Conservation (phyloP, 2,329 filamentous ascomycete species). For the Aspergillus udagawae region DNA sequence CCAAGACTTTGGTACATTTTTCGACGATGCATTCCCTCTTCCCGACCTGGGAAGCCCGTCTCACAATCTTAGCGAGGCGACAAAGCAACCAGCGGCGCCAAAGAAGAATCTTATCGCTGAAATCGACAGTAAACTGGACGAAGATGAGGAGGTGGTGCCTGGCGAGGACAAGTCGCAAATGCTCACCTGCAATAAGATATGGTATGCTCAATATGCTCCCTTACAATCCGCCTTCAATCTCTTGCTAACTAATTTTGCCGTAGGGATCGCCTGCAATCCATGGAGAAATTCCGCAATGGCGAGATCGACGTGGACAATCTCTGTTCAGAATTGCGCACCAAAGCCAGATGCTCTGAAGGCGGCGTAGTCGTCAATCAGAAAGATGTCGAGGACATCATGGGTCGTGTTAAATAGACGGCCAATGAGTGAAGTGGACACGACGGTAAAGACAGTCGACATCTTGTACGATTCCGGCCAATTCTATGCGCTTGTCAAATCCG, state of each 20-base stretch:
- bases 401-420: slow-evolving; percentile 29
- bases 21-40: slow-evolving; percentile 72
- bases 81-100: slow-evolving; percentile 26
- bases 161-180: slow-evolving; percentile 59
- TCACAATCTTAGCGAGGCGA: slow-evolving; percentile 51
- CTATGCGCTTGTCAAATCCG: not conserved
- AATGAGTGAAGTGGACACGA: slow-evolving; percentile 13
- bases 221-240: not conserved
- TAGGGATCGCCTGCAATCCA: slow-evolving; percentile 87
- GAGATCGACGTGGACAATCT: slow-evolving; percentile 92
- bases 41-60: slow-evolving; percentile 76
- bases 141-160: slow-evolving; percentile 62
- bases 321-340: slow-evolving; percentile 88
- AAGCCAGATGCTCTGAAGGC: slow-evolving; percentile 86
- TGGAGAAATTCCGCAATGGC: slow-evolving; percentile 80
- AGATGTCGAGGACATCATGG: slow-evolving; percentile 79
- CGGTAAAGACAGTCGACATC: slow-evolving; percentile 9
- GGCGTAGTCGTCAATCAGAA: slow-evolving; percentile 85
- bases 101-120: slow-evolving; percentile 72
- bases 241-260: slow-evolving; percentile 39
- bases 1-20: slow-evolving; percentile 67
- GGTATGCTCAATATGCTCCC: slow-evolving; percentile 56
- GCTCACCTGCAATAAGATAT: slow-evolving; percentile 86
- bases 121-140: slow-evolving; percentile 65
- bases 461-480: not conserved